phyloP scores from a whole-genome alignment of 208 protist genomes.

The Angomonas ambiguus region DNA sequence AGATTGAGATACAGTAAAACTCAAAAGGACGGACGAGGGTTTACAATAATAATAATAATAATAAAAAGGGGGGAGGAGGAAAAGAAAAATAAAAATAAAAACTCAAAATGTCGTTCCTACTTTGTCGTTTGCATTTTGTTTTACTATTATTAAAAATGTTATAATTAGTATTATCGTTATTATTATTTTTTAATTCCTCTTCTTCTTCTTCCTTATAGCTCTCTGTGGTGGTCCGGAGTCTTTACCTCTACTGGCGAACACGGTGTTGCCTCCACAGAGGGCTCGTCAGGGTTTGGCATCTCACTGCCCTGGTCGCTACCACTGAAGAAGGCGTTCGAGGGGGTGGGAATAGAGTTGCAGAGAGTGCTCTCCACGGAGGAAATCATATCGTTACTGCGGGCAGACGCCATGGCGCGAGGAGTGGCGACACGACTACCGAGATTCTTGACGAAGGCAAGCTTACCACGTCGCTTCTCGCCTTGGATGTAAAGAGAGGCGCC shows the following conservation, averaged over 20 bases:
- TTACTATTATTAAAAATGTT: too few relatives aligned
- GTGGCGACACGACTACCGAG: slow-evolving; percentile 52
- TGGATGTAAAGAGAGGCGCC: slow-evolving; percentile 54
- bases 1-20: too few relatives aligned
- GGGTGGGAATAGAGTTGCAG: slow-evolving; percentile 54
- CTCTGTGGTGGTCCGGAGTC: not conserved
- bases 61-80: slow-evolving; percentile 3
- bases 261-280: not conserved
- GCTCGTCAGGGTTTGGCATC: not conserved
- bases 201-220: not conserved
- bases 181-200: not conserved
- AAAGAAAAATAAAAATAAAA: not conserved
- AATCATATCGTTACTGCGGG: slow-evolving; percentile 34
- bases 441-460: slow-evolving; percentile 57
- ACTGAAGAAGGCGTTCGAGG: slow-evolving; percentile 39
- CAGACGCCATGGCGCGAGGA: slow-evolving; percentile 51
- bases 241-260: not conserved
- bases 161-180: not conserved
- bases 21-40: too few relatives aligned
- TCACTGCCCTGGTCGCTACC: slow-evolving; percentile 1
- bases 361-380: slow-evolving; percentile 34
- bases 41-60: too few relatives aligned
- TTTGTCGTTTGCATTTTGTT: too few relatives aligned
- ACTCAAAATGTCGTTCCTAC: too few relatives aligned
- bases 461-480: slow-evolving; percentile 45